phyloP scores from a whole-genome alignment of 805 yeast species.

The Pichia insulana region DNA sequence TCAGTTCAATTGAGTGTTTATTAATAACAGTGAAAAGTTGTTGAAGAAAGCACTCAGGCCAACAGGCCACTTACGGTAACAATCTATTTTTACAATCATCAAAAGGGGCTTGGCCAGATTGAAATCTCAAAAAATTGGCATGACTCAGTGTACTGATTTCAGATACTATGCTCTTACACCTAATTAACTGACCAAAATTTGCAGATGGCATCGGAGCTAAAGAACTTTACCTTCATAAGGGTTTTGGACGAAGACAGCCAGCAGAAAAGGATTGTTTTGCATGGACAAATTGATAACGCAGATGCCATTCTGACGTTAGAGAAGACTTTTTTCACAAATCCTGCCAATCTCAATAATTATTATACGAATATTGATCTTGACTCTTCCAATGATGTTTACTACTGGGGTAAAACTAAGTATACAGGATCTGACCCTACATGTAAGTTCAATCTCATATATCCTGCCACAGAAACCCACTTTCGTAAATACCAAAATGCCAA shows the following conservation, averaged over 20 bases:
- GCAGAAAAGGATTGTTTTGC: conserved; percentile 52
- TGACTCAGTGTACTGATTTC: no score
- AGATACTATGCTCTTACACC: no score
- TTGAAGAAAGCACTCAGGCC: neutral
- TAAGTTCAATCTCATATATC: conserved; percentile 72
- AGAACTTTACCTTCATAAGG: conserved; percentile 36
- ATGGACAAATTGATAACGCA: conserved; percentile 56
- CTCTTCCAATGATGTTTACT: conserved; percentile 74
- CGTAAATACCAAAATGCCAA: conserved; percentile 59
- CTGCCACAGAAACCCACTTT: conserved; percentile 83
- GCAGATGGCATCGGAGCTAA: conserved; percentile 17
- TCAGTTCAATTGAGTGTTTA: no score
- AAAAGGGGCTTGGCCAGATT: neutral
- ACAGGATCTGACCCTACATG: conserved; percentile 45
- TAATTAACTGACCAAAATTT: no score
- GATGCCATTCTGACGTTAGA: conserved; percentile 68
- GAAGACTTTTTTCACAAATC: conserved; percentile 49
- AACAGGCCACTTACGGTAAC: no score
- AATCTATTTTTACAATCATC: no score
- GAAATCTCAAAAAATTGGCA: neutral
- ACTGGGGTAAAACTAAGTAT: conserved; percentile 60
- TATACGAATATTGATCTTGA: conserved; percentile 28
- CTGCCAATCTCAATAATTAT: neutral
- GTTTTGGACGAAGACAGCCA: conserved; percentile 55
- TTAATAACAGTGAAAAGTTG: no score